phyloP scores from a whole-genome alignment of 140 eudicot genomes.

The Oenanthe javanica region DNA sequence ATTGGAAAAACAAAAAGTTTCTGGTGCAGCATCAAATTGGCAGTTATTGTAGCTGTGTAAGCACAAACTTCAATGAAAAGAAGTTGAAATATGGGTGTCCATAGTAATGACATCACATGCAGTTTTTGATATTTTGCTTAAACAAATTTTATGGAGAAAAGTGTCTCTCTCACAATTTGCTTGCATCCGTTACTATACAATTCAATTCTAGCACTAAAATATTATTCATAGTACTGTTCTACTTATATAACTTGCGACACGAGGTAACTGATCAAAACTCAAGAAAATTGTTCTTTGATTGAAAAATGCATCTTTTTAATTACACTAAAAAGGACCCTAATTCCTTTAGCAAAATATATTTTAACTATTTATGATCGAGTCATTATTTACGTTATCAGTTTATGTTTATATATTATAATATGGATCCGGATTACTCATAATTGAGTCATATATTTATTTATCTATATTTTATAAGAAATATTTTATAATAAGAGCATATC shows the following conservation, averaged over 20 bases:
- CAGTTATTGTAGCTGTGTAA: background rate
- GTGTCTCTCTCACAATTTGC: background rate
- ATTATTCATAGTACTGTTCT: background rate
- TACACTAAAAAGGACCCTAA: background rate
- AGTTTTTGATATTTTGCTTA: background rate
- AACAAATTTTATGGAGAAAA: background rate
- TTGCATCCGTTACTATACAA: background rate
- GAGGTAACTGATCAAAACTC: background rate
- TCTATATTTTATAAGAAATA: too few species aligned
- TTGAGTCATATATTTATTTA: too few species aligned
- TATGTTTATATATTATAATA: too few species aligned
- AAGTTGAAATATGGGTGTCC: constrained; percentile 1
- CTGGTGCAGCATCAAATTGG: background rate
- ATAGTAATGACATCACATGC: constrained; percentile 10
- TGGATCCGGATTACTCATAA: too few species aligned
- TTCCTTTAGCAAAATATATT: background rate
- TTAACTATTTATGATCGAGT: too few species aligned
- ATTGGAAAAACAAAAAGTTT: background rate
- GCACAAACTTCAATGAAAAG: background rate
- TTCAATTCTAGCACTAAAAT: background rate
- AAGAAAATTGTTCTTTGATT: background rate
- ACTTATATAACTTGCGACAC: background rate
- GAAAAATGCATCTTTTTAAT: background rate
- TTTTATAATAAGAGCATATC: too few species aligned
- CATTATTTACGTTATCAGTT: too few species aligned